A percentile compares a stretch with the other conserved stretches of the same genome.
Evolutionary conservation across 805 yeast genomes (phyloP).

Genomic region (Candida koratica): DNA sequence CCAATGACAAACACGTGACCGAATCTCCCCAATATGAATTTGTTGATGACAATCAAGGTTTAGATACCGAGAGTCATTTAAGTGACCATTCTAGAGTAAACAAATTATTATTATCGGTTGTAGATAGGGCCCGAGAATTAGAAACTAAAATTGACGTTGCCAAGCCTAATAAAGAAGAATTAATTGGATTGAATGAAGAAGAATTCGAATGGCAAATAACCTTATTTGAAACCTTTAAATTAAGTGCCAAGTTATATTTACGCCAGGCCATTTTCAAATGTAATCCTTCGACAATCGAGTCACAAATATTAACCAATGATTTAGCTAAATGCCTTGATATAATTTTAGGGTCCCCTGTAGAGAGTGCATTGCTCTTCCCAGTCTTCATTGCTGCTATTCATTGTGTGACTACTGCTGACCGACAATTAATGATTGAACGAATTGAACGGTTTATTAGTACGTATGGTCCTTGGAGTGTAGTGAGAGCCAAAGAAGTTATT

Average conservation of each 20-base stretch:
- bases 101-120: constrained; percentile 23
- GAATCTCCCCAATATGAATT: constrained; percentile 14
- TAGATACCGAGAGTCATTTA: constrained; percentile 14
- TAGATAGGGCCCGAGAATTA: constrained; percentile 33
- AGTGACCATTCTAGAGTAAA: constrained; percentile 23
- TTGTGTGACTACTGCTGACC: constrained; percentile 50
- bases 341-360: constrained; percentile 62
- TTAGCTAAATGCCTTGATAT: constrained; percentile 55
- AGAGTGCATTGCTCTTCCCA: constrained; percentile 72
- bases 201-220: constrained; percentile 67
- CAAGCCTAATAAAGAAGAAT: constrained; percentile 49
- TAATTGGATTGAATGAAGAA: constrained; percentile 35
- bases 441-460: constrained; percentile 54
- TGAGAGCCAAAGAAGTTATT: constrained; percentile 41
- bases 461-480: constrained; percentile 66
- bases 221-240: constrained; percentile 66
- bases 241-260: constrained; percentile 63
- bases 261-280: constrained; percentile 59
- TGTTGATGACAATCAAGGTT: constrained; percentile 3
- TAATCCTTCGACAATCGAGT: constrained; percentile 60
- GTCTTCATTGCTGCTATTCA: constrained; percentile 74
- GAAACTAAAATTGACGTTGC: constrained; percentile 48
- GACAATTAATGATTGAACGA: constrained; percentile 47
- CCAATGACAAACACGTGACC: constrained; percentile 13
- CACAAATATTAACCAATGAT: constrained; percentile 55